Evolutionary conservation across 768 basidiomycete species (phyloP), one percentile per base, ranked within the genome.

Genomic region (Boletus tomentosulus): DNA sequence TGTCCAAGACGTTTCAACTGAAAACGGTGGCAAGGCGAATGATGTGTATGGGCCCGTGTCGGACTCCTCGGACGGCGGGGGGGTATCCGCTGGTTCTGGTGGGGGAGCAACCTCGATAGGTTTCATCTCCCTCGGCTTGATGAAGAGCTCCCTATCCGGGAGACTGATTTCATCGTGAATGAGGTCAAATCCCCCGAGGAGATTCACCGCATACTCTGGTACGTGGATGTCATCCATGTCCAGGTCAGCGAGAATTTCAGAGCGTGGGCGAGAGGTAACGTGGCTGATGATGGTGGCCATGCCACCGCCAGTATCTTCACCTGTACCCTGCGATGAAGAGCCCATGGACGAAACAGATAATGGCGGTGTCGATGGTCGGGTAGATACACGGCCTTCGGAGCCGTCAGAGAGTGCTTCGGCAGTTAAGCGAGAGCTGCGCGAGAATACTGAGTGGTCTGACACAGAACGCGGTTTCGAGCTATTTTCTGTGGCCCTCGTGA

Each of bases 191-290:
- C 66, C 73, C 27, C 74, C 71, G 49, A 79, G 66, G 41, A 80
- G 74, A 57, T 75, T 69, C 50, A 71, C 62, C 6, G 76, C 77
- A 53, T 80, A 79, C 48, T 73, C 73, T 9, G 78, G 78, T 47
- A 79, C 68, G 48, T 68, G 56, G 38, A 74, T 65, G 15, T 63
- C 66, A 22, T 76, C 57, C 52, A 67, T 65, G 46, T 66, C 65
- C 59, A 69, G 46, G 43, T 58, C 67, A 31, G 70, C 67, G 37
- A 76, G 64, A 44, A 78, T 71, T 51, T 76, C 73, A 28, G 68
- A 67, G 49, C 63, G 68, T 2, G 75, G 56, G 39, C 73, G 76
- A 10, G 65, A 61, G 12, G 62, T 54, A n/a, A 65, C 51, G 45
- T 62, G 62, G 34, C 65, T 70, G 59, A 71, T 74, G 31, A 76